Conservation (phyloP, 1,139 yeast genomes). For the Diutina siamensis region DNA sequence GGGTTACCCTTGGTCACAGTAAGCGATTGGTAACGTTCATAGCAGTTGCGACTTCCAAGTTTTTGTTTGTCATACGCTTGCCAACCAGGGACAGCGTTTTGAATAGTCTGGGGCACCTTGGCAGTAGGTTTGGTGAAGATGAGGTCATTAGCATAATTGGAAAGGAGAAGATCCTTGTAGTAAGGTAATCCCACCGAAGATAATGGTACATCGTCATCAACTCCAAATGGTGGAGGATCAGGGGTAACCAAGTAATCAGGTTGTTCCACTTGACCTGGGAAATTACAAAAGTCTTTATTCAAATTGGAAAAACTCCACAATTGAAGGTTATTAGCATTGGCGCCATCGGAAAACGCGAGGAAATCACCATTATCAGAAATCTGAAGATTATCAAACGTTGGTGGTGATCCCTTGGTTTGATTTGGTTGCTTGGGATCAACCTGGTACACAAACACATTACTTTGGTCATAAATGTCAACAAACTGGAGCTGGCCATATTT, state of each 20-base stretch:
- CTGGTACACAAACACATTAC: slow-evolving; percentile 49
- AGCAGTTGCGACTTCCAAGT: slow-evolving; percentile 23
- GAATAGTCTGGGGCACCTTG: slow-evolving; percentile 26
- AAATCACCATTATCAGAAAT: slow-evolving; percentile 76
- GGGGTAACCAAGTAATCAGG: slow-evolving; percentile 20
- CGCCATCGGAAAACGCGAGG: slow-evolving; percentile 56
- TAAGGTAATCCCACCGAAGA: slow-evolving; percentile 79
- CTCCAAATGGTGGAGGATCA: slow-evolving; percentile 14
- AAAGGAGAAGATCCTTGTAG: slow-evolving; percentile 64
- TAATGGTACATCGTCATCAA: slow-evolving; percentile 43
- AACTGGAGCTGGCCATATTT: slow-evolving; percentile 75
- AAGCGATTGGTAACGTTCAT: slow-evolving; percentile 9
- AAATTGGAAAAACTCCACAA: slow-evolving; percentile 55
- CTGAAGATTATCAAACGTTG: slow-evolving; percentile 39
- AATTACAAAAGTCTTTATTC: slow-evolving; percentile 30
- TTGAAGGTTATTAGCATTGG: slow-evolving; percentile 41
- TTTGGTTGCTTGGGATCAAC: slow-evolving; percentile 27
- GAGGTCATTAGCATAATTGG: slow-evolving; percentile 65
- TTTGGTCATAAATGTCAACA: slow-evolving; percentile 72
- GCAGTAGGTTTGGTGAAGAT: slow-evolving; percentile 44
- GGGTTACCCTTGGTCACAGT: slow-evolving; percentile 23
- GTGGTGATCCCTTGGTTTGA: slow-evolving; percentile 5
- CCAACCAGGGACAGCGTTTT: slow-evolving; percentile 21
- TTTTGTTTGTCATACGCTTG: slow-evolving; percentile 40
- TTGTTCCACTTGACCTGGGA: slow-evolving; percentile 39